Conservation (phyloP, 2,329 filamentous ascomycete species). For the Exophiala sp. region DNA sequence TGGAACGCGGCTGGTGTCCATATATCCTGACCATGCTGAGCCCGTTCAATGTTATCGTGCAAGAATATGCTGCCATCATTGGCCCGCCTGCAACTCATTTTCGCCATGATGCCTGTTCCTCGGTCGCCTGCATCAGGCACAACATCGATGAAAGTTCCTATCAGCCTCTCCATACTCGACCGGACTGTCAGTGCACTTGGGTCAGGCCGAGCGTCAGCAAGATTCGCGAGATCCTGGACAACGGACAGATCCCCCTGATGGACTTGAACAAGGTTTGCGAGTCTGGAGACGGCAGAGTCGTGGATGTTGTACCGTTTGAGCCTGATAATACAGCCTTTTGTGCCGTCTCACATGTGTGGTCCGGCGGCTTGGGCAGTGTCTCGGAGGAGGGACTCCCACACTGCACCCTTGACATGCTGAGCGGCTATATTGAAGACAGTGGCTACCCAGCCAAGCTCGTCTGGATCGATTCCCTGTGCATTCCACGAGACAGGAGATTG, state of each 20-base stretch:
- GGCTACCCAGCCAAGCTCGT: constrained; percentile 1
- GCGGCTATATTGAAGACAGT: neutral
- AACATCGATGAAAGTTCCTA: constrained; percentile 10
- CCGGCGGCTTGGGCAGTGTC: constrained; percentile 1
- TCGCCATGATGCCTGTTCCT: constrained; percentile 3
- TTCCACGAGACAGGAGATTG: constrained; percentile 2
- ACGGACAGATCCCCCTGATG: constrained; percentile 4
- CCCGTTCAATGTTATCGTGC: neutral
- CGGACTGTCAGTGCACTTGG: constrained; percentile 3
- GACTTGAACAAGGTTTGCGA: constrained; percentile 4
- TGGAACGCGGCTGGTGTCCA: constrained; percentile 6
- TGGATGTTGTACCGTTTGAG: constrained; percentile 3
- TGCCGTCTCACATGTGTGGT: constrained; percentile 6
- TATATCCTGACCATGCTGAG: constrained; percentile 4
- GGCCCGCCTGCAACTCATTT: constrained; percentile 3
- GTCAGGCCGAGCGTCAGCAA: constrained; percentile 1
- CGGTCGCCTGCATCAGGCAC: constrained; percentile 2
- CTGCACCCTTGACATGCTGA: neutral
- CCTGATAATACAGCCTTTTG: neutral
- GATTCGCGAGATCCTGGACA: constrained; percentile 5
- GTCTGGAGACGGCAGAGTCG: neutral
- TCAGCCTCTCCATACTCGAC: neutral
- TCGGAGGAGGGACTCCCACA: constrained; percentile 6
- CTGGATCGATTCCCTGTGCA: constrained; percentile 11
- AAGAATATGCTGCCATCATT: constrained; percentile 7